These are phyloP conservation scores for Chalciporus chontae DNA, from an alignment of 768 basidiomycete species.

Conservation along the genomic window DNA sequence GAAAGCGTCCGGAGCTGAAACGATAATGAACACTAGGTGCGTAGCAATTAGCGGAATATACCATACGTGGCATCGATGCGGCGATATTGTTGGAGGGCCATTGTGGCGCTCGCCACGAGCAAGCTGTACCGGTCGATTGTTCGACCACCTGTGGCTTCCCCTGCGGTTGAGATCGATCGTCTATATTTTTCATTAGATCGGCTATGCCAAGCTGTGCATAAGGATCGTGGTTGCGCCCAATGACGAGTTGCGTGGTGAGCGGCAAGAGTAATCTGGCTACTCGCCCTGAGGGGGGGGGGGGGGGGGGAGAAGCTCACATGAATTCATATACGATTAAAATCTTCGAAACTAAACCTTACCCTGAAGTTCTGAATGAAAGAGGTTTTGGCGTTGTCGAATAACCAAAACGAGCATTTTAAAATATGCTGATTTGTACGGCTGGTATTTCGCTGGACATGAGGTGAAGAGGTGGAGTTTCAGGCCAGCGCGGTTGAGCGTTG, in stretches of 20 bases:
- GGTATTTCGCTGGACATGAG: constrained; percentile 38
- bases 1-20: constrained; percentile 38
- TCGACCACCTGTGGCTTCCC: constrained; percentile 19
- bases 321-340: constrained; percentile 3
- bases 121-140: constrained; percentile 9
- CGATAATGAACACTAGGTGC: constrained; percentile 11
- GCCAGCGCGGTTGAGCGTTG: constrained; percentile 41
- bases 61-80: constrained; percentile 38
- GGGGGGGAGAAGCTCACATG: neutral
- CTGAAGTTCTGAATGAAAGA: constrained; percentile 25
- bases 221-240: constrained; percentile 26
- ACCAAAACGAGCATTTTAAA: constrained; percentile 45
- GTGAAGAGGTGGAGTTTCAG: constrained; percentile 45
- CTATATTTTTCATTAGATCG: constrained; percentile 23
- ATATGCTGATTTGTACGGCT: constrained; percentile 46
- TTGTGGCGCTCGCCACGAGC: constrained; percentile 16
- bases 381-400: constrained; percentile 30
- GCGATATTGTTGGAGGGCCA: constrained; percentile 25
- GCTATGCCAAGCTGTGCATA: constrained; percentile 34
- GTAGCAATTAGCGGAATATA: neutral
- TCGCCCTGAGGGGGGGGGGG: constrained; percentile 20
- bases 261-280: constrained; percentile 33
- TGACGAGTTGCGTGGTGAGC: constrained; percentile 29
- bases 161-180: constrained; percentile 13
- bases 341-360: constrained; percentile 15